Evolutionary conservation across 495 filamentous ascomycete species (phyloP).

Genomic region (Achaetomiella virescens): DNA sequence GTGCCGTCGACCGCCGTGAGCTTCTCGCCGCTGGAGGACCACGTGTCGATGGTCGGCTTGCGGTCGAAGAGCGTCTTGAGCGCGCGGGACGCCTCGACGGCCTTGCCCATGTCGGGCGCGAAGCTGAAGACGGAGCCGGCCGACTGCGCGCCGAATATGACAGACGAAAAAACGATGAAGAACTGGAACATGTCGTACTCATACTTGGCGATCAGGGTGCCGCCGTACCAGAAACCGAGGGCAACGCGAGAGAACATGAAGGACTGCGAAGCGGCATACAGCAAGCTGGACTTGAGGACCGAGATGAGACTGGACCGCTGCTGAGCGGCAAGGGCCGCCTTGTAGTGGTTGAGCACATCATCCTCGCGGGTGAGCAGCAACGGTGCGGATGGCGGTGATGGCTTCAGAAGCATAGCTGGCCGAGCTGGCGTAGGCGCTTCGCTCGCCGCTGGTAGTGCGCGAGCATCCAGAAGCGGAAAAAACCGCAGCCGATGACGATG

Average conservation of each 20-base stretch:
- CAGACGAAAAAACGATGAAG: conserved; percentile 68
- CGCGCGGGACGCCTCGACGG: conserved; percentile 27
- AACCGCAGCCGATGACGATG: conserved; percentile 74
- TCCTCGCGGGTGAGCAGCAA: conserved; percentile 58
- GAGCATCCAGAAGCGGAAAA: conserved; percentile 68
- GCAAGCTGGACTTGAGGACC: conserved; percentile 31
- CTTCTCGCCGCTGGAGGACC: conserved; percentile 65
- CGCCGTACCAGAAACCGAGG: conserved; percentile 79
- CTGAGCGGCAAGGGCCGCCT: conserved; percentile 22
- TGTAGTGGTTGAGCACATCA: conserved; percentile 70
- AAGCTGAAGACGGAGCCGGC: conserved; percentile 37
- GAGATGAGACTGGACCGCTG: conserved; percentile 27
- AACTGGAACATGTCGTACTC: conserved; percentile 75
- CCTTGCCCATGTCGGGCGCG: conserved; percentile 38
- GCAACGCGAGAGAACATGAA: conserved; percentile 76
- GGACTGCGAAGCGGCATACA: conserved; percentile 77
- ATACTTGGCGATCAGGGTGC: conserved; percentile 60
- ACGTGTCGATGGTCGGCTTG: conserved; percentile 42
- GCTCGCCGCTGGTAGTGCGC: conserved; percentile 65
- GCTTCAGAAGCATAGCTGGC: conserved; percentile 86
- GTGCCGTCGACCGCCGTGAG: conserved; percentile 47
- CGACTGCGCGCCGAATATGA: conserved; percentile 37
- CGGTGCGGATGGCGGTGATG: conserved; percentile 81
- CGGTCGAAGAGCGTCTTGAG: conserved; percentile 39
- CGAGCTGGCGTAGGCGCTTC: conserved; percentile 69